These are phyloP conservation scores for Trebouxia sp. DNA, from an alignment of 139 green algal genomes.

Conservation along the genomic window DNA sequence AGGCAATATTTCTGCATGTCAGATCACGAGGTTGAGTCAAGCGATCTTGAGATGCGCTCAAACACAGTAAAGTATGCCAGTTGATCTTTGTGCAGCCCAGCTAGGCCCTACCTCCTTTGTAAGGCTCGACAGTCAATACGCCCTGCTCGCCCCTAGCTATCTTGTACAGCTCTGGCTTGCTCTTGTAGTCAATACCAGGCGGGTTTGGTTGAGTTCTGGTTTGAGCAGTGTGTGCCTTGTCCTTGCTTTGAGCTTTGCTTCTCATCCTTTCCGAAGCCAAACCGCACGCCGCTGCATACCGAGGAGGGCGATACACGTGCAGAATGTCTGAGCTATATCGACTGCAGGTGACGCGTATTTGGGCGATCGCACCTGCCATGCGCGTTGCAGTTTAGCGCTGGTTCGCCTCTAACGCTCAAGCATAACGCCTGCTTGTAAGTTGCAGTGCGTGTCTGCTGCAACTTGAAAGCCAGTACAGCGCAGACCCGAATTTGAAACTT, in stretches of 20 bases:
- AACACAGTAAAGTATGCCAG: neutral
- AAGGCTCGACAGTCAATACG: slow-evolving; percentile 22
- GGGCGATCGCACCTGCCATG: too few relatives aligned
- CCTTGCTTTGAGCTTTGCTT: neutral
- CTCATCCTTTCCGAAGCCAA: too few relatives aligned
- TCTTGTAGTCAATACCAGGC: slow-evolving; percentile 1
- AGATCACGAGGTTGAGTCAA: neutral
- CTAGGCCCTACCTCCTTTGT: neutral
- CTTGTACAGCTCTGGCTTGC: slow-evolving; percentile 5
- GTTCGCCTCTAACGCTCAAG: too few relatives aligned
- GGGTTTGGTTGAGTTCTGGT: neutral
- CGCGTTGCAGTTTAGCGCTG: too few relatives aligned
- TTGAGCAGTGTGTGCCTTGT: neutral
- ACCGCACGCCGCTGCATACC: too few relatives aligned
- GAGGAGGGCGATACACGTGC: too few relatives aligned
- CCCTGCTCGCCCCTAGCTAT: slow-evolving; percentile 24
- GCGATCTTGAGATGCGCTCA: neutral
- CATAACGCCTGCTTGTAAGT: too few relatives aligned
- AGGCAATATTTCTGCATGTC: slow-evolving; percentile 8
- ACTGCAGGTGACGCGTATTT: too few relatives aligned
- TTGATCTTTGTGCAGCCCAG: neutral
- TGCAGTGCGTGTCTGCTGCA: too few relatives aligned
- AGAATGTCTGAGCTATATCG: too few relatives aligned
- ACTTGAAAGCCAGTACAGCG: too few relatives aligned
- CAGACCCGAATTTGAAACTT: too few relatives aligned